Evolutionary conservation across 257 asterid species (phyloP).

Genomic region (Solanum piurae): DNA sequence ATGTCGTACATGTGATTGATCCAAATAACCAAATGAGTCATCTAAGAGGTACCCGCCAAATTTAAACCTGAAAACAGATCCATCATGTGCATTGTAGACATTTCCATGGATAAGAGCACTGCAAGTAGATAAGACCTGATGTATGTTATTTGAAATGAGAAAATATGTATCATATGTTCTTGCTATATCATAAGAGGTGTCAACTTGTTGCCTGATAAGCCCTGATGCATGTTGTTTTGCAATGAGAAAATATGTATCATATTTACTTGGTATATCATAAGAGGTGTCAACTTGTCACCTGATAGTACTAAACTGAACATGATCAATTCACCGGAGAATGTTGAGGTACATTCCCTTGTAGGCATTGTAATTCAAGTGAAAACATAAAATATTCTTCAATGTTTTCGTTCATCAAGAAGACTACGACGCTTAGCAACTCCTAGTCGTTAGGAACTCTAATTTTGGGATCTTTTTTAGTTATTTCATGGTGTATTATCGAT

Average conservation of each 20-base stretch:
- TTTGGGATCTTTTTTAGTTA: too few relatives aligned
- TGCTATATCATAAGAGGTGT: conserved; percentile 25
- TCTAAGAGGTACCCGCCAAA: conserved; percentile 43
- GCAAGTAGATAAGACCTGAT: conserved; percentile 50
- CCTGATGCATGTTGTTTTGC: conserved; percentile 29
- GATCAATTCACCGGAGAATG: conserved; percentile 29
- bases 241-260: conserved; percentile 1
- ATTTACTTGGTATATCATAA: conserved; percentile 6
- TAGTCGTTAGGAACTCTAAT: too few relatives aligned
- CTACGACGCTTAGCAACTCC: too few relatives aligned
- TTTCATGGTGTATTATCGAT: background rate
- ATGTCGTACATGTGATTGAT: background rate
- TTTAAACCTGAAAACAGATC: conserved; percentile 13
- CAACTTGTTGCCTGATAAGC: conserved; percentile 31
- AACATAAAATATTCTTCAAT: conserved; percentile 7
- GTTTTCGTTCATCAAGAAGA: background rate
- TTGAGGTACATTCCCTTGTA: background rate
- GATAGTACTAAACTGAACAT: conserved; percentile 47
- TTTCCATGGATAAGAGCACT: conserved; percentile 32
- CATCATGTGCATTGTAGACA: conserved; percentile 1
- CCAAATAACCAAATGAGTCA: conserved; percentile 46
- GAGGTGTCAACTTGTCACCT: conserved; percentile 31
- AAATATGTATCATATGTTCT: background rate
- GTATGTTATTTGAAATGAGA: conserved; percentile 28
- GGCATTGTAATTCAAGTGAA: background rate